Conservation (phyloP, 495 filamentous ascomycete genomes). For the Penicillium verhagenii region DNA sequence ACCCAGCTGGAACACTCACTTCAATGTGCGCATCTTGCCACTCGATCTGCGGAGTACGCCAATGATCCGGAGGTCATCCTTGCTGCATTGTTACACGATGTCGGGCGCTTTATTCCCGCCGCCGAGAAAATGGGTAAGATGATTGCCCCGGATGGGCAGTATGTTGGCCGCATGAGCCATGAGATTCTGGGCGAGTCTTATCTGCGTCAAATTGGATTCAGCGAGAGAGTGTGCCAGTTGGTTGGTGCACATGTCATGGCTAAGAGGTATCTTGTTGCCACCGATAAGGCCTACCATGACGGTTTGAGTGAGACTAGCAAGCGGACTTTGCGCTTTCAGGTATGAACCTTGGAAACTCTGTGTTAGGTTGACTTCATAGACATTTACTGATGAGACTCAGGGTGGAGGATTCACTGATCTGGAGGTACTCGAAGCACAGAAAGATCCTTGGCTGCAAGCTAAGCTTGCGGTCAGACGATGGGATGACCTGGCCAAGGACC, state of each 20-base stretch:
- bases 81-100: conserved; percentile 42
- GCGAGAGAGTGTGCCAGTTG: conserved; percentile 33
- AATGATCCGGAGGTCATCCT: conserved; percentile 35
- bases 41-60: conserved; percentile 16
- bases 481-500: conserved; percentile 40
- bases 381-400: background rate
- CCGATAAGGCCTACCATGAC: conserved; percentile 37
- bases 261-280: conserved; percentile 42
- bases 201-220: conserved; percentile 36
- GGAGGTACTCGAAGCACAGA: conserved; percentile 27
- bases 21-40: conserved; percentile 40
- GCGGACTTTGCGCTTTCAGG: conserved; percentile 36
- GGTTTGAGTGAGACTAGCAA: conserved; percentile 40
- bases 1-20: conserved; percentile 46
- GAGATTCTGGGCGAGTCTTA: conserved; percentile 39
- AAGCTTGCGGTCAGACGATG: conserved; percentile 37
- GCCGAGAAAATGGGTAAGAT: conserved; percentile 28
- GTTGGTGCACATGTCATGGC: conserved; percentile 44
- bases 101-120: conserved; percentile 41
- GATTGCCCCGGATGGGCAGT: conserved; percentile 20
- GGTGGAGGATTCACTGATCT: conserved; percentile 34
- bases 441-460: conserved; percentile 31
- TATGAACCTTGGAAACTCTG: background rate
- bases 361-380: background rate
- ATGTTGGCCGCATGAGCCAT: conserved; percentile 38